Evolutionary conservation across 2,329 filamentous ascomycete species (phyloP).

Genomic region (Cladosporium austrohemisphaericum): DNA sequence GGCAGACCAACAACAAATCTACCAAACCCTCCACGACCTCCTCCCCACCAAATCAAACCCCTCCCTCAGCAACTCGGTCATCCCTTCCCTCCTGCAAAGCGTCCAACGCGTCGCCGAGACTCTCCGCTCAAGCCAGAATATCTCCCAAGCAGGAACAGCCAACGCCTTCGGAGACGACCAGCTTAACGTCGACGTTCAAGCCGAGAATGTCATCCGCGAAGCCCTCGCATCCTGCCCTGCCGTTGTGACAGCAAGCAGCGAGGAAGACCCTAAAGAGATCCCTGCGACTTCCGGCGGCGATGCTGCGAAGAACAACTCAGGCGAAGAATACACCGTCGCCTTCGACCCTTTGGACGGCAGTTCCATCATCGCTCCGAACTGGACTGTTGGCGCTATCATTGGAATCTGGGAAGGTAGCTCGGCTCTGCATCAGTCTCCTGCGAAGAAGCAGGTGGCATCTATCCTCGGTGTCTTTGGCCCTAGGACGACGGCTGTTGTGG

Average conservation of each 20-base stretch:
- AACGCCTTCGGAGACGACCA: slow-evolving; percentile 60
- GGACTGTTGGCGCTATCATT: slow-evolving; percentile 52
- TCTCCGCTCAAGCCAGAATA: slow-evolving; percentile 45
- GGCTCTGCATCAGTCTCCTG: slow-evolving; percentile 26
- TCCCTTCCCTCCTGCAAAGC: slow-evolving; percentile 48
- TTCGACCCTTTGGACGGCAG: slow-evolving; percentile 64
- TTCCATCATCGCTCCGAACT: slow-evolving; percentile 49
- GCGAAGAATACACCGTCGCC: slow-evolving; percentile 54
- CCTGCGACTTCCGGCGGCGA: slow-evolving; percentile 38
- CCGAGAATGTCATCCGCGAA: slow-evolving; percentile 48
- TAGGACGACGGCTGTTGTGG: slow-evolving; percentile 47
- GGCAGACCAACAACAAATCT: slow-evolving; percentile 3
- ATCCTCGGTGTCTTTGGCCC: slow-evolving; percentile 36
- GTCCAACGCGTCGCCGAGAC: slow-evolving; percentile 45
- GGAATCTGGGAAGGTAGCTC: slow-evolving; percentile 49
- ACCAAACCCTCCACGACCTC: background rate
- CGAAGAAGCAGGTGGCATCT: slow-evolving; percentile 29
- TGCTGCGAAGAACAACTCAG: slow-evolving; percentile 23
- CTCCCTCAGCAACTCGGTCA: slow-evolving; percentile 35
- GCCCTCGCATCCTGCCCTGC: slow-evolving; percentile 44
- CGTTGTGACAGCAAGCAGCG: slow-evolving; percentile 54
- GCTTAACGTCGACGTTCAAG: slow-evolving; percentile 55
- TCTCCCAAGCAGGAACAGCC: slow-evolving; percentile 48
- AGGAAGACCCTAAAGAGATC: slow-evolving; percentile 51
- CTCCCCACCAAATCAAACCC: slow-evolving; percentile 1